Percentiles rank a stretch among this genome's conserved stretches.
Evolutionary conservation across 176 grass and related monocot genomes (phyloP).

Genomic region (Alloteropsis semialata): DNA sequence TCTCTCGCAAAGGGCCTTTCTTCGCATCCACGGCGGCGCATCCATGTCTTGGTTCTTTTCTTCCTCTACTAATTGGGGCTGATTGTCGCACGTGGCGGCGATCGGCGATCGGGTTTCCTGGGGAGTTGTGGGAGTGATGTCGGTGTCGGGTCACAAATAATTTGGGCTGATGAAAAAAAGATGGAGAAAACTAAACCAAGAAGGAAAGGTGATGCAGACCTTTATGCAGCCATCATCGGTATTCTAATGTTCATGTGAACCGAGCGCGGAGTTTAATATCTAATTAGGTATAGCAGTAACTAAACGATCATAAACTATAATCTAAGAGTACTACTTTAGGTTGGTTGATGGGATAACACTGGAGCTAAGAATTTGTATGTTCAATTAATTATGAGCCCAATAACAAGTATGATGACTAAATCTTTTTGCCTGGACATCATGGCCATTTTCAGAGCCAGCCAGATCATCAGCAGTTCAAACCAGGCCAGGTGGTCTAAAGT

Average conservation of each 20-base stretch:
- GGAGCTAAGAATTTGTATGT: not conserved
- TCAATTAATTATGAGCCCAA: not conserved
- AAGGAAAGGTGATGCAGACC: not conserved
- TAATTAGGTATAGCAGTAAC: not conserved
- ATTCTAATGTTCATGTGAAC: not conserved
- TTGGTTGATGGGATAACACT: not conserved
- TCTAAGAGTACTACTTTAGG: not conserved
- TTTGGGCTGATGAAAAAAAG: not conserved
- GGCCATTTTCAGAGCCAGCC: not conserved
- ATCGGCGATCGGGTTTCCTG: slow-evolving; percentile 33
- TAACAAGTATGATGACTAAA: not conserved
- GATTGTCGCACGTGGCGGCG: slow-evolving; percentile 34
- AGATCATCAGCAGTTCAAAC: not conserved
- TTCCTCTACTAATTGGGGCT: not conserved
- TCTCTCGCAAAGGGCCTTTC: slow-evolving; percentile 14
- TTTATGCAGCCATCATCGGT: not conserved
- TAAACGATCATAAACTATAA: not conserved
- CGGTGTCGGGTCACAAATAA: slow-evolving; percentile 29
- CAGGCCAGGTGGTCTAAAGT: not conserved
- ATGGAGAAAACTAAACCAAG: not conserved
- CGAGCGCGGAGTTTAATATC: not conserved
- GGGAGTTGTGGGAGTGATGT: slow-evolving; percentile 17
- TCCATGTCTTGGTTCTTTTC: slow-evolving; percentile 7
- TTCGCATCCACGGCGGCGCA: slow-evolving; percentile 15
- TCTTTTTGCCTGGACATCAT: not conserved